Evolutionary conservation across 2,329 filamentous ascomycete species (phyloP), one percentile per base, ranked within the genome.

Genomic region (Pseudocercospora cruenta): DNA sequence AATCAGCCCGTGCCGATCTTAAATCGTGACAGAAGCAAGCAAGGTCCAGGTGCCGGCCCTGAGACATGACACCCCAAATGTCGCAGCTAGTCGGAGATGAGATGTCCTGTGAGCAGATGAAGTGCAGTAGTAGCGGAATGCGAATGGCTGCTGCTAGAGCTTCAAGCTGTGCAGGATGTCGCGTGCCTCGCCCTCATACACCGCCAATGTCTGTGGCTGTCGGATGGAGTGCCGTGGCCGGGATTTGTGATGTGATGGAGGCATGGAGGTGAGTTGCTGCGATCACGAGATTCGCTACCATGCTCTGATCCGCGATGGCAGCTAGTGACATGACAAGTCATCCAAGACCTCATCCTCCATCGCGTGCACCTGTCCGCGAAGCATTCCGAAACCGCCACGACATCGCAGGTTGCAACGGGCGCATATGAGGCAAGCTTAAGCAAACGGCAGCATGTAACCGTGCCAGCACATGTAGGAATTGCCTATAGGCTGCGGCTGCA

Each of bases 301-400:
- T 12, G 24, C 12, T 55, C 12, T 55, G 51, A 55, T 55, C 26
- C 51, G 51, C 51, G 26, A 31, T 28, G 26, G 51, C 51, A 55
- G 51, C 26, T 55, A 33, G 51, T 31, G 51, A 55, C 51, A 55
- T 33, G 51, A 55, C 51, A 55, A 54, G 49, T 26, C 51, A n/a
- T 28, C 19, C 21, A 22, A 24, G 47, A 51, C 47, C 19, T 12
- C 22, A 22, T 53, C 49, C 49, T 19, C 49, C 19, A 53, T 53
- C 21, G 49, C 49, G 49, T 26, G 19, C 49, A 53, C 22, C 9
- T 28, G 22, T 26, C 45, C 49, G 14, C 49, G n/a, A 53, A 22
- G 49, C 14, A 53, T 19, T 26, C 21, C 49, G 49, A 53, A 53
- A 53, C 49, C 4, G 49, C 49, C 49, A 53, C 49, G 49, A 53